These are phyloP conservation scores for Phytopythium cucurbitacearum DNA, from an alignment of 352 stramenopile genomes.

Conservation along the genomic window DNA sequence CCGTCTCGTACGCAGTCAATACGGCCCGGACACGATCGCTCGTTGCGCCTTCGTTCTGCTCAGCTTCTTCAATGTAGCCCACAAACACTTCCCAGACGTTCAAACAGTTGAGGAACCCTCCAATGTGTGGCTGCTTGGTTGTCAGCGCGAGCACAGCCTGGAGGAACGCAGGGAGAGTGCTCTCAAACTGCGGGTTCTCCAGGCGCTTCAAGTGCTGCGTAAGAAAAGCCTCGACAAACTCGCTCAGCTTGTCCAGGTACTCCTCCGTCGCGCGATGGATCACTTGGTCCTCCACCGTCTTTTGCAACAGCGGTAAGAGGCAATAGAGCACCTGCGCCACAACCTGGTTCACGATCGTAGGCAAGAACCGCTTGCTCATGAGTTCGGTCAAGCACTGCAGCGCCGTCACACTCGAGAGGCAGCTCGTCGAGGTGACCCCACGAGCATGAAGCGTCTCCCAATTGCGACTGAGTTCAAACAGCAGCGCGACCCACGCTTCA, in stretches of 20 bases:
- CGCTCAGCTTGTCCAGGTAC: slow-evolving; percentile 73
- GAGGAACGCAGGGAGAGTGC: slow-evolving; percentile 48
- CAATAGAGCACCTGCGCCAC: slow-evolving; percentile 48
- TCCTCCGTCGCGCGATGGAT: slow-evolving; percentile 44
- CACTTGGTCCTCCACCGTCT: slow-evolving; percentile 49
- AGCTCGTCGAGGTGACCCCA: slow-evolving; percentile 18
- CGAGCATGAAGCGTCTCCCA: slow-evolving; percentile 24
- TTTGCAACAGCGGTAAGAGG: slow-evolving; percentile 57
- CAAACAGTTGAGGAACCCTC: slow-evolving; percentile 75
- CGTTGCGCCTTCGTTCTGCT: slow-evolving; percentile 58
- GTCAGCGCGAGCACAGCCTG: slow-evolving; percentile 60
- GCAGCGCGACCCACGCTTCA: slow-evolving; percentile 49
- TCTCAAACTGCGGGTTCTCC: slow-evolving; percentile 44
- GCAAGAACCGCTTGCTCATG: slow-evolving; percentile 60
- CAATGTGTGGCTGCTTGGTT: slow-evolving; percentile 64
- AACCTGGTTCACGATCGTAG: slow-evolving; percentile 33
- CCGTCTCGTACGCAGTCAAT: slow-evolving; percentile 62
- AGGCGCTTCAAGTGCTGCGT: slow-evolving; percentile 73
- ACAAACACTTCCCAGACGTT: slow-evolving; percentile 84
- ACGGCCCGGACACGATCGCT: slow-evolving; percentile 45
- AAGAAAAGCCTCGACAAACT: slow-evolving; percentile 69
- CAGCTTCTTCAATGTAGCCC: slow-evolving; percentile 72
- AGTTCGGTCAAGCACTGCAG: slow-evolving; percentile 60
- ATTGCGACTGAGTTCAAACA: slow-evolving; percentile 52
- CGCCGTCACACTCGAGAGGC: slow-evolving; percentile 43